These are phyloP conservation scores for Herpetospermum pedunculosum DNA, from an alignment of 306 rosid genomes.

Conservation along the genomic window DNA sequence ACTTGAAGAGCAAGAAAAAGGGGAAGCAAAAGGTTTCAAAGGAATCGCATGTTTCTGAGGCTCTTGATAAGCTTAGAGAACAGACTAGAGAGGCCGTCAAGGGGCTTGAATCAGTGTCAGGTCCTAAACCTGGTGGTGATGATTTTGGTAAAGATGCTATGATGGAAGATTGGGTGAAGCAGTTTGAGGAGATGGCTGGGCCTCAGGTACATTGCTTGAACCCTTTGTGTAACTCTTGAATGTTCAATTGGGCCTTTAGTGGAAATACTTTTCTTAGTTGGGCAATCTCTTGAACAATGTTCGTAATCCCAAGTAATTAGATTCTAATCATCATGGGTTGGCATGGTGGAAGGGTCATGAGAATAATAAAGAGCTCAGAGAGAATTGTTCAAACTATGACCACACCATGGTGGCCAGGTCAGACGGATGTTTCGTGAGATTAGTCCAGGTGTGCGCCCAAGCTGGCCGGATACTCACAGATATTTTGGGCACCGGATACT, in stretches of 20 bases:
- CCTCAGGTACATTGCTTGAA: conserved; percentile 40
- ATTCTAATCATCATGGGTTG: no score
- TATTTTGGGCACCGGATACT: no score
- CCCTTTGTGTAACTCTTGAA: background rate
- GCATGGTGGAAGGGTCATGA: no score
- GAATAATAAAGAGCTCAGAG: no score
- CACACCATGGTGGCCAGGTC: no score
- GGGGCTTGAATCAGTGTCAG: conserved; percentile 48
- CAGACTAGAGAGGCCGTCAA: conserved; percentile 78
- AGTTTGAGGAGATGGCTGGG: conserved; percentile 75
- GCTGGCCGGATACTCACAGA: no score
- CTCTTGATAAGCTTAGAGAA: conserved; percentile 69
- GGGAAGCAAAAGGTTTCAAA: conserved; percentile 62
- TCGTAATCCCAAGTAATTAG: background rate
- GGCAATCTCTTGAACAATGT: background rate
- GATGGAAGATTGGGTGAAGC: conserved; percentile 96
- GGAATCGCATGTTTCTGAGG: conserved; percentile 67
- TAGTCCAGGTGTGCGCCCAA: no score
- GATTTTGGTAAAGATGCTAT: conserved; percentile 45
- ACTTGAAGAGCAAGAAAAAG: conserved; percentile 61
- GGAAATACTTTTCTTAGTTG: background rate
- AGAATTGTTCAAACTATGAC: no score
- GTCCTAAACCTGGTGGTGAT: conserved; percentile 25
- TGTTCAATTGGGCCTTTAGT: background rate
- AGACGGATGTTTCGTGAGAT: no score